Evolutionary conservation across 192 early-diverging fungal genomes (phyloP), one percentile per base, ranked within the genome.

Genomic region (Coemansia erecta): DNA sequence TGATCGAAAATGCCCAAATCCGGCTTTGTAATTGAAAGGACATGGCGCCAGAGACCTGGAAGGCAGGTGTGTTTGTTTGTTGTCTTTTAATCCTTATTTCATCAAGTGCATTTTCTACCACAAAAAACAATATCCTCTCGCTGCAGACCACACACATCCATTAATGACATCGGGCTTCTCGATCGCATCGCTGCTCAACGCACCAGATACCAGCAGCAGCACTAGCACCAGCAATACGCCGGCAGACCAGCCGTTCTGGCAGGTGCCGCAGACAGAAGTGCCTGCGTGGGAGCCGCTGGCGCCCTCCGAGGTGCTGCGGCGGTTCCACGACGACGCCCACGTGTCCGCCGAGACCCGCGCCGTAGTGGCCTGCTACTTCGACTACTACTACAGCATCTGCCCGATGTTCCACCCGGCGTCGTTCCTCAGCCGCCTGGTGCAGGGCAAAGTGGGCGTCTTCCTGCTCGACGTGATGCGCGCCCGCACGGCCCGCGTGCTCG

Each of bases 351-450:
- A 68, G 1, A 67, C 60, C 3, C 68, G 73, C 54, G 61, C 63
- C 11, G 50, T 64, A 0, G 49, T 70, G 11, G 52, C 50, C 24
- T 77, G 61, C 56, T 77, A 70, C 48, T 70, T 77, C 51, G 68
- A 70, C 41, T 77, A 77, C 48, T 77, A 66, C 58, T 70, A 77
- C 47, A 50, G 52, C 37, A 66, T 70, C 51, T 70, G 73, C 44
- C 68, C 73, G 19, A 70, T 77, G 17, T 70, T 77, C 53, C 68
- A 77, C 24, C 73, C 73, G 14, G 59, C 73, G 5, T 40, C 64
- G 42, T 63, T 77, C 43, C 3, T 77, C n/a, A 63, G 73, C 17
- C 53, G 68, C 21, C n/a, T 77, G 14, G 68, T 77, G 17, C 42
- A 50, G n/a, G 68, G 73, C 22, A 52, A 66, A 14, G 57, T 70